Percentiles rank a stretch among this genome's conserved stretches.
phyloP scores from a whole-genome alignment of 2,329 filamentous ascomycete species.

The Cladosporium sp. region DNA sequence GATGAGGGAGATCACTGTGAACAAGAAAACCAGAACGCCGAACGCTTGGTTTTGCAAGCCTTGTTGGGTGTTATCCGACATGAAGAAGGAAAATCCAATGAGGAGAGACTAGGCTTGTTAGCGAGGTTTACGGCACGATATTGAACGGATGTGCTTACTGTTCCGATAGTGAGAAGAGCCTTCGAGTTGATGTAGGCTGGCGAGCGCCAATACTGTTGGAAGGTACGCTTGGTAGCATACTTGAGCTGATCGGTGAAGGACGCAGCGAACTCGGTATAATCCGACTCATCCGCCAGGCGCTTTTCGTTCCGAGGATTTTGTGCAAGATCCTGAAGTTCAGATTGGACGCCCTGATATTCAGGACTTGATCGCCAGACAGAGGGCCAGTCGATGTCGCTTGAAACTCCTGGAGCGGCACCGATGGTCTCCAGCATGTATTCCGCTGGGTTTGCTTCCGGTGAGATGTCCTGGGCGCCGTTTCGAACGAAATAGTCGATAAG shows the following conservation, averaged over 20 bases:
- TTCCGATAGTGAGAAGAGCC: constrained; percentile 47
- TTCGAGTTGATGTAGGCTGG: constrained; percentile 50
- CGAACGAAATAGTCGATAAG: constrained; percentile 53
- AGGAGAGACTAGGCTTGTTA: constrained; percentile 28
- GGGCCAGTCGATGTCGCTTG: constrained; percentile 33
- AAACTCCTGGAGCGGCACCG: constrained; percentile 22
- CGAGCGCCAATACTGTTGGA: constrained; percentile 40
- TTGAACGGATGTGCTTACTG: constrained; percentile 20
- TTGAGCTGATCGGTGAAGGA: constrained; percentile 27
- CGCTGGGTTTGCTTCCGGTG: constrained; percentile 57
- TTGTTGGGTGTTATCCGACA: constrained; percentile 26
- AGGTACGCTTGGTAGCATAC: constrained; percentile 32
- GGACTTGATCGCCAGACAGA: constrained; percentile 29
- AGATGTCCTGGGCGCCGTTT: constrained; percentile 58
- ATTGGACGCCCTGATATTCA: constrained; percentile 22
- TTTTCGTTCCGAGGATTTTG: constrained; percentile 16
- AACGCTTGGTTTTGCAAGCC: constrained; percentile 39
- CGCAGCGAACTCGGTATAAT: constrained; percentile 36
- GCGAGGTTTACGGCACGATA: background rate
- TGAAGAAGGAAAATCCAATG: constrained; percentile 39
- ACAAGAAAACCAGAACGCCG: constrained; percentile 43
- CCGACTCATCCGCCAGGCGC: constrained; percentile 25
- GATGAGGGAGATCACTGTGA: constrained; percentile 35
- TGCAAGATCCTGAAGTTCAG: constrained; percentile 31
- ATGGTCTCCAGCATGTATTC: constrained; percentile 61